These are phyloP conservation scores for Zymoseptoria pseudotritici DNA, from an alignment of 2,329 filamentous ascomycete species.

Conservation along the genomic window DNA sequence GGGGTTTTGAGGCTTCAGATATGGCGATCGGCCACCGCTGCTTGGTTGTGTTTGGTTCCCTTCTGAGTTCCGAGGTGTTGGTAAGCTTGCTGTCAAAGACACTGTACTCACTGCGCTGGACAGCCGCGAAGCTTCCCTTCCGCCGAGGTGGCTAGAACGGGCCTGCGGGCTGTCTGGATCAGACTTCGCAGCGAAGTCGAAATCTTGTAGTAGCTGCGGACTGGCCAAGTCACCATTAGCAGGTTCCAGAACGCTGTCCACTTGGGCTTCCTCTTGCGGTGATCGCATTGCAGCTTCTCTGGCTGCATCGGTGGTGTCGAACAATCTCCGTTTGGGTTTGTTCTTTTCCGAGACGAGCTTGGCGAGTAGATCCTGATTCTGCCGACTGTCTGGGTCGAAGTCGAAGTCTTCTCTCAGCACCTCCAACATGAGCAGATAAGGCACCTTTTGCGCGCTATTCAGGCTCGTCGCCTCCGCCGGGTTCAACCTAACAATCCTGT, in stretches of 20 bases:
- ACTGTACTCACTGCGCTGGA: slow-evolving; percentile 57
- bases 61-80: slow-evolving; percentile 63
- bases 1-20: slow-evolving; percentile 45
- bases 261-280: slow-evolving; percentile 35
- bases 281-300: slow-evolving; percentile 36
- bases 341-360: slow-evolving; percentile 61
- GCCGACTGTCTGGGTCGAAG: slow-evolving; percentile 66
- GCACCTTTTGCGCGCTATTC: slow-evolving; percentile 80
- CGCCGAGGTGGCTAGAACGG: slow-evolving; percentile 9
- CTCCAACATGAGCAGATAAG: slow-evolving; percentile 78
- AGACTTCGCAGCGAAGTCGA: slow-evolving; percentile 42
- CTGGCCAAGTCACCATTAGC: slow-evolving; percentile 68
- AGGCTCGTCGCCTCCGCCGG: slow-evolving; percentile 77
- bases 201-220: slow-evolving; percentile 58
- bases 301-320: slow-evolving; percentile 56
- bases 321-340: slow-evolving; percentile 43
- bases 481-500: slow-evolving; percentile 75
- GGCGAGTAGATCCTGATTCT: slow-evolving; percentile 61
- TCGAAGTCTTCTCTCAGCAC: slow-evolving; percentile 74
- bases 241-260: slow-evolving; percentile 80
- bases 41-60: slow-evolving; percentile 50
- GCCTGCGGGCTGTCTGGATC: slow-evolving; percentile 18
- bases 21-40: slow-evolving; percentile 57
- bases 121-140: slow-evolving; percentile 43
- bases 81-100: slow-evolving; percentile 53